phyloP scores from a whole-genome alignment of 306 rosid genomes.

The Cyamopsis tetragonoloba region DNA sequence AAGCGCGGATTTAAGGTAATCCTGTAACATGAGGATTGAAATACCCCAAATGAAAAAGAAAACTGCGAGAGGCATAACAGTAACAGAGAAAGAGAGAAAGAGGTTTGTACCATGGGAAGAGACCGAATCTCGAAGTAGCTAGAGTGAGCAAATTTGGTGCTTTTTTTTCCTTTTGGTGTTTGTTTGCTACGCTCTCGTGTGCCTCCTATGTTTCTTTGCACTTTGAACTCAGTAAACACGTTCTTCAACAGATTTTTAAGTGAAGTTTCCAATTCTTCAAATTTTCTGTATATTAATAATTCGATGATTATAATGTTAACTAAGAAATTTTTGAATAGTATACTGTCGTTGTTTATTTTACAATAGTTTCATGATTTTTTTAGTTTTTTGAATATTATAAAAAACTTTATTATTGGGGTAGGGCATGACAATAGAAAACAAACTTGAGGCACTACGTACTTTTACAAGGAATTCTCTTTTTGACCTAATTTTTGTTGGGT shows the following conservation, averaged over 20 bases:
- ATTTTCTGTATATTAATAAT: not conserved
- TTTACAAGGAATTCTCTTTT: too few species aligned
- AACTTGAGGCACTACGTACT: too few species aligned
- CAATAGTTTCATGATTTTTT: not conserved
- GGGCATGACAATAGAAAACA: too few species aligned
- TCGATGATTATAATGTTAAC: too few species aligned
- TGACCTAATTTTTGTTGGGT: too few species aligned
- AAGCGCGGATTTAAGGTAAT: constrained; percentile 84
- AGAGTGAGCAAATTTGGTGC: not conserved
- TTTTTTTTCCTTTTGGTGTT: not conserved
- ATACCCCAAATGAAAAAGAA: constrained; percentile 8
- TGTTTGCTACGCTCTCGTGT: not conserved
- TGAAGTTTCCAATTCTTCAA: too few species aligned
- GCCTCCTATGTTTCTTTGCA: not conserved
- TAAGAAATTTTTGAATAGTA: too few species aligned
- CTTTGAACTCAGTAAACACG: not conserved
- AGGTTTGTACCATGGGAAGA: constrained; percentile 32
- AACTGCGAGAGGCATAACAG: not conserved
- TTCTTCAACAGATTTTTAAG: not conserved
- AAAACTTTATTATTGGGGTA: too few species aligned
- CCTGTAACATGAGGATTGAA: constrained; percentile 52
- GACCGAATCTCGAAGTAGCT: not conserved
- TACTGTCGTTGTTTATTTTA: too few species aligned
- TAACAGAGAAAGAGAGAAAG: not conserved
- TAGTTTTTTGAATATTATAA: not conserved